Evolutionary conservation across 78 protist species (phyloP).

Genomic region (Dictyostelium purpureum): DNA sequence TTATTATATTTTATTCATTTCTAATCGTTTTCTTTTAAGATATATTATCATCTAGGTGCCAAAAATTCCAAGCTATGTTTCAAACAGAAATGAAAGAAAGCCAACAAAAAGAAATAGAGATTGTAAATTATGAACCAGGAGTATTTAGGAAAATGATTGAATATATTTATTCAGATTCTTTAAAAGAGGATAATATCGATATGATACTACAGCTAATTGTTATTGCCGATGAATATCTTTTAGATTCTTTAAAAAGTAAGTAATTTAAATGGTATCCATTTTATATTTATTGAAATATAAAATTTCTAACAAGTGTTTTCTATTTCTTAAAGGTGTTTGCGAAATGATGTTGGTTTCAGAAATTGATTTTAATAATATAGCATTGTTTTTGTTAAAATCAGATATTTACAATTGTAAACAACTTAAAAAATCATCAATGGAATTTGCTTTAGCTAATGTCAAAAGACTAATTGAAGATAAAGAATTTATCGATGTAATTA

Average conservation of each 20-base stretch:
- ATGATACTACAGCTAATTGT: conserved; percentile 35
- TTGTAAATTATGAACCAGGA: conserved; percentile 15
- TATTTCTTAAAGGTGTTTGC: neutral
- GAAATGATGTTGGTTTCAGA: conserved; percentile 35
- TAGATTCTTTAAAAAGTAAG: conserved; percentile 62
- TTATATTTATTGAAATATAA: neutral
- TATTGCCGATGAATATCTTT: conserved; percentile 70
- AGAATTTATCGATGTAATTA: conserved; percentile 25
- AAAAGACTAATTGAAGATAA: conserved; percentile 6
- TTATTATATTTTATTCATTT: neutral
- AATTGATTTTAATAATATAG: conserved; percentile 30
- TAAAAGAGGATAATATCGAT: conserved; percentile 38
- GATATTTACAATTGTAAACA: conserved; percentile 40
- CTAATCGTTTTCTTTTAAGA: neutral
- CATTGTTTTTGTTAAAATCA: conserved; percentile 35
- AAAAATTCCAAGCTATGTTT: conserved; percentile 69
- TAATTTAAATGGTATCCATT: too few species aligned
- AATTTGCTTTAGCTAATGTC: conserved; percentile 6
- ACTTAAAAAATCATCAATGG: conserved; percentile 16
- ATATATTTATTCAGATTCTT: conserved; percentile 32
- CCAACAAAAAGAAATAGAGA: conserved; percentile 23
- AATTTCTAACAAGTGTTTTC: neutral
- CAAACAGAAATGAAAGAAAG: conserved; percentile 44
- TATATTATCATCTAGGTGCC: conserved; percentile 61
- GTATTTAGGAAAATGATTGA: conserved; percentile 73